A percentile compares a stretch with the other conserved stretches of the same genome.
These are phyloP conservation scores for Trypethelium eluteriae DNA, from an alignment of 495 filamentous ascomycete species.

Conservation along the genomic window DNA sequence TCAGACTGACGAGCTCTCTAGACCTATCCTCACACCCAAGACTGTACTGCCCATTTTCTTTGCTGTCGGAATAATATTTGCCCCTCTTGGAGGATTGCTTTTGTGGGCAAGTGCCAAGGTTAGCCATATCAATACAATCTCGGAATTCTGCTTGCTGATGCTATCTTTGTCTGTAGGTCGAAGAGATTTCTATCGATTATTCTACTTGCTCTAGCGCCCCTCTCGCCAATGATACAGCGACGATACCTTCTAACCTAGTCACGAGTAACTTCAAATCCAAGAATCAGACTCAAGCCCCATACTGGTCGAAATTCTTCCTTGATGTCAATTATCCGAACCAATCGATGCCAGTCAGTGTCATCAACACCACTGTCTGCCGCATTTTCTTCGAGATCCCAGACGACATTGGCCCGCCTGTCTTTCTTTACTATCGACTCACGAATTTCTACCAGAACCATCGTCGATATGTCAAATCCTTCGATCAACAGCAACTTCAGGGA, in stretches of 20 bases:
- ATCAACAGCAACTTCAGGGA: constrained; percentile 73
- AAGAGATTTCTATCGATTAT: constrained; percentile 88
- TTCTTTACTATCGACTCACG: constrained; percentile 88
- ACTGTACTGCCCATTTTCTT: constrained; percentile 89
- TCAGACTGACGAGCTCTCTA: constrained; percentile 31
- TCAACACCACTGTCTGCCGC: constrained; percentile 45
- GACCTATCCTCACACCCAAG: constrained; percentile 87
- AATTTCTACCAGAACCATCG: constrained; percentile 99
- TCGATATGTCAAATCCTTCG: constrained; percentile 85
- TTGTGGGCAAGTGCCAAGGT: constrained; percentile 76
- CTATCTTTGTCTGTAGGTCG: constrained; percentile 50
- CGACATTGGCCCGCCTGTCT: constrained; percentile 66
- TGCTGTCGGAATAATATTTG: constrained; percentile 75
- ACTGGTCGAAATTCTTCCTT: constrained; percentile 35
- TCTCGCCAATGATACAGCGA: constrained; percentile 28
- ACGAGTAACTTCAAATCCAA: constrained; percentile 57
- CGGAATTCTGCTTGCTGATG: constrained; percentile 15
- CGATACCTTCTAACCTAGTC: constrained; percentile 51
- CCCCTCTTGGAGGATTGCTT: constrained; percentile 75
- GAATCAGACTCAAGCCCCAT: constrained; percentile 29
- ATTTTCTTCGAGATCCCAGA: constrained; percentile 73
- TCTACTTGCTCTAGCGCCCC: constrained; percentile 58
- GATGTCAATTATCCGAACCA: constrained; percentile 19
- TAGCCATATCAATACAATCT: constrained; percentile 14
- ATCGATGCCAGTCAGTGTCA: constrained; percentile 17